phyloP scores from a whole-genome alignment of 2,329 filamentous ascomycete genomes.

The Pseudocercospora musae region DNA sequence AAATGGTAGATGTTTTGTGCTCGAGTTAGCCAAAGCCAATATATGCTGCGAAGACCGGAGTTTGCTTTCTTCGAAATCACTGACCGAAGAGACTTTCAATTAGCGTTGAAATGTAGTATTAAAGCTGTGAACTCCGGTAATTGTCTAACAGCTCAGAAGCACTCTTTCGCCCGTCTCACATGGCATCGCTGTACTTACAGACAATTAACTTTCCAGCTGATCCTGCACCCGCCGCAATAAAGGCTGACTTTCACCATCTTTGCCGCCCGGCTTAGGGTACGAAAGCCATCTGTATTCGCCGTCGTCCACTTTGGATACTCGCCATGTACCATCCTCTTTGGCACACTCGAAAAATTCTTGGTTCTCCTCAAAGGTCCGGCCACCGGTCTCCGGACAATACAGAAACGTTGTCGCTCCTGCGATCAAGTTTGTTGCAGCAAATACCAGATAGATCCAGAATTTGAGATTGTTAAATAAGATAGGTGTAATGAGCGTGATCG shows the following conservation, averaged over 20 bases:
- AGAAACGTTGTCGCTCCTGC: constrained; percentile 56
- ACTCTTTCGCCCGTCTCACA: background rate
- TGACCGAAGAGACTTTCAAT: background rate
- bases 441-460: constrained; percentile 58
- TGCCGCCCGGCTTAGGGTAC: constrained; percentile 39
- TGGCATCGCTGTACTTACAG: background rate
- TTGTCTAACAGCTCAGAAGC: too few species aligned
- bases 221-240: constrained; percentile 44
- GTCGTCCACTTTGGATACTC: constrained; percentile 50
- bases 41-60: background rate
- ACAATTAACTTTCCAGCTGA: constrained; percentile 31
- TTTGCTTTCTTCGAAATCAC: too few species aligned
- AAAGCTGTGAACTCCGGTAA: too few species aligned
- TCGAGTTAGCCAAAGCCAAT: background rate
- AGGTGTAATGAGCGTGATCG: constrained; percentile 56
- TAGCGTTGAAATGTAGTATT: background rate
- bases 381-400: constrained; percentile 54
- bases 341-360: constrained; percentile 57
- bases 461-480: constrained; percentile 58
- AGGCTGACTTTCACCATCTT: constrained; percentile 46
- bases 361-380: constrained; percentile 59
- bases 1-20: background rate
- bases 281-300: constrained; percentile 51
- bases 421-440: constrained; percentile 53
- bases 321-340: constrained; percentile 51